Evolutionary conservation across 805 yeast species (phyloP).

Genomic region (Lipomyces anomalus): DNA sequence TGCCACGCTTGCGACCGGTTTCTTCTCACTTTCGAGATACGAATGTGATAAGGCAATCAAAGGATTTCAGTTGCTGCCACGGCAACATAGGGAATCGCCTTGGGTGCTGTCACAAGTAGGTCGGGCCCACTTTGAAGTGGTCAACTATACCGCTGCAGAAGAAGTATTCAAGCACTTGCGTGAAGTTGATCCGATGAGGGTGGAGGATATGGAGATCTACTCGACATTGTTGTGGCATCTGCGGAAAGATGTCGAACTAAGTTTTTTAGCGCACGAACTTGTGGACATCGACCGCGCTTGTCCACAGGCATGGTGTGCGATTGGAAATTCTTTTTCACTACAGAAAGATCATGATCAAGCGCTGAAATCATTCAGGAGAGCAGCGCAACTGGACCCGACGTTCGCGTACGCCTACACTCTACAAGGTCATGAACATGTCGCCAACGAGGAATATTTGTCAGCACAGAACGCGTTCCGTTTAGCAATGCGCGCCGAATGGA

Average conservation of each 20-base stretch:
- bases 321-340: constrained; percentile 84
- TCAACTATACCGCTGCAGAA: constrained; percentile 74
- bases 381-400: constrained; percentile 58
- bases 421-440: constrained; percentile 86
- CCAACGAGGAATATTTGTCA: constrained; percentile 83
- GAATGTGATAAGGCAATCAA: constrained; percentile 79
- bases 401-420: constrained; percentile 87
- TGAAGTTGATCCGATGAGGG: constrained; percentile 65
- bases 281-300: constrained; percentile 56
- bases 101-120: constrained; percentile 83
- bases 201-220: constrained; percentile 84
- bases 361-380: constrained; percentile 75
- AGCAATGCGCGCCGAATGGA: constrained; percentile 68
- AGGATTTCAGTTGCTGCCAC: constrained; percentile 58
- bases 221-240: constrained; percentile 92
- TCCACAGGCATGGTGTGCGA: constrained; percentile 85
- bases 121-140: constrained; percentile 76
- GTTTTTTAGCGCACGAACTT: constrained; percentile 78
- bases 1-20: constrained; percentile 20
- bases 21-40: constrained; percentile 37
- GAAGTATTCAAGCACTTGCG: constrained; percentile 58
- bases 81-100: constrained; percentile 60
- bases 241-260: constrained; percentile 69
- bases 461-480: constrained; percentile 78
- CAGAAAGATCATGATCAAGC: constrained; percentile 85